Evolutionary conservation across 75 land plant genomes (phyloP), one percentile per base, ranked within the genome.

Genomic region (Cunninghamia lanceolata): DNA sequence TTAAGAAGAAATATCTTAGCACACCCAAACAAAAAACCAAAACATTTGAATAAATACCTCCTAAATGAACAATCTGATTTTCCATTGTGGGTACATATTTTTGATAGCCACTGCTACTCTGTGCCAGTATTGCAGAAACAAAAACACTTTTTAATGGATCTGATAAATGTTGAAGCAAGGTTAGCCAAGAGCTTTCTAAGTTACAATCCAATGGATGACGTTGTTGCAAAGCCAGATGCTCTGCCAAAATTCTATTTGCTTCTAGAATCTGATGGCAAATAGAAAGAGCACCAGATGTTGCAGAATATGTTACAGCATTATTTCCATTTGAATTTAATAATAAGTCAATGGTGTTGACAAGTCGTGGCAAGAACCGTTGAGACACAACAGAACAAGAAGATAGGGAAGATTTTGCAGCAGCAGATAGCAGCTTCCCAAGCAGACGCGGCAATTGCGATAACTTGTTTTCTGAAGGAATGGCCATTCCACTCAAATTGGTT

Each of bases 221-320:
- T 45, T 87, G 83, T 70, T 35, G 63, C 54, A 82, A 85, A 52
- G 39, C 84, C 35, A 83, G 28, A 47, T 82, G 9, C 63, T 81
- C 74, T 21, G 89, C 88, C 89, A 92, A 86, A 70, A 85, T 88
- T 89, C 89, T 90, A 85, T 91, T 92, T 81, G 94, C 93, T 82
- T 88, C 84, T 84, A 96, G 79, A 10, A 96, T 87, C 88, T 89
- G 86, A 83, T 86, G 68, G 73, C 88, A 81, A 74, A 95, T 91
- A 78, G 89, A 94, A 43, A 96, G 90, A 66, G 90, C 94, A 56
- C 92, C 91, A 86, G 89, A 82, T 54, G 88, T 89, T 73, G 85
- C 45, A 42, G 11, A 47, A 28, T 43, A n/a, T 13, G 45, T 16
- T 16, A 5, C 13, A 2, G 42, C 14, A 84, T 19, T 1, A 56